Evolutionary conservation across 768 basidiomycete genomes (phyloP), one percentile per base, ranked within the genome.

Genomic region (Tremella fuciformis): DNA sequence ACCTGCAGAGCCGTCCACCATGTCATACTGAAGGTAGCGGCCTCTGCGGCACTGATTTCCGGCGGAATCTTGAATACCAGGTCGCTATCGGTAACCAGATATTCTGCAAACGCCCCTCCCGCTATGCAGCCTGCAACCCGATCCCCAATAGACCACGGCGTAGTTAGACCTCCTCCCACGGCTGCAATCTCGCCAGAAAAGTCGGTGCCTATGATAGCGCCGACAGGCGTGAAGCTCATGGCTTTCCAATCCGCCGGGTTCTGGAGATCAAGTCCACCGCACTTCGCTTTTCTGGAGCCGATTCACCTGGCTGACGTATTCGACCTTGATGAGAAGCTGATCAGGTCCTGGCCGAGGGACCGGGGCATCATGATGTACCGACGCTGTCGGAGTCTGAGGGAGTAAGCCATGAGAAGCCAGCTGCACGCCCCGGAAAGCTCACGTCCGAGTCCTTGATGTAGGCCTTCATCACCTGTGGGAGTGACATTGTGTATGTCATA

Each of bases 221-320:
- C 63, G 0, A 61, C 55, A 6, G 57, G 57, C 7, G 66, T 51
- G 40, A 62, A 15, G 34, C 13, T 37, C 39, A 37, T 50, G 13
- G 57, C 59, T 38, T 75, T 75, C 66, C 69, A 70, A 44, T 72
- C 70, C 47, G 69, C 65, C 6, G 66, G 65, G 59, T 70, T 70
- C 64, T 65, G 22, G 3, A 9, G 8, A 13, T 25, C 8, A 18
- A 16, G 41, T 21, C 46, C 34, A 11, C 11, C 4, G 16, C 7
- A 48, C 37, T 21, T 40, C 16, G 25, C 34, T 16, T 11, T n/a
- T 13, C 19, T 13, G 22, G 15, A 38, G 51, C 9, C 24, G 4
- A 59, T 60, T 60, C 42, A 63, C 69, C 49, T 60, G 60, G 15
- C 66, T 55, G 15, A 60, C 62, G 52, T 66, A 68, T 21, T 58